phyloP scores from a whole-genome alignment of 495 filamentous ascomycete species.

The Bacidia rubella region DNA sequence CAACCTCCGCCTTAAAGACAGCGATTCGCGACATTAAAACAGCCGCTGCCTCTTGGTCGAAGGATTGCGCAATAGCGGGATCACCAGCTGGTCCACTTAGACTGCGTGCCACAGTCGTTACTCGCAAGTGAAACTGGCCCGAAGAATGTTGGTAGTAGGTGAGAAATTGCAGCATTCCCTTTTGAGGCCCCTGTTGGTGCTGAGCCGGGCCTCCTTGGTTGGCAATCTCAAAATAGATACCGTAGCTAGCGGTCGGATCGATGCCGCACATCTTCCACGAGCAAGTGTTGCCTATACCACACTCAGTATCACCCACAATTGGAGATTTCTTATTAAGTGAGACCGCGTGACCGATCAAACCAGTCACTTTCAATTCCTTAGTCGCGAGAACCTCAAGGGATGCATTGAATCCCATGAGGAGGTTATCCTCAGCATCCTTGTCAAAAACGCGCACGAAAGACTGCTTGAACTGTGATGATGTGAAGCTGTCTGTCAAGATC shows the following conservation, averaged over 20 bases:
- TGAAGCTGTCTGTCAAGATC: constrained; percentile 98
- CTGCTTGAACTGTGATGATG: constrained; percentile 98
- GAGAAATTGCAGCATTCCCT: constrained; percentile 96
- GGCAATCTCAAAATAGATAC: constrained; percentile 95
- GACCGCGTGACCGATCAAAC: constrained; percentile 91
- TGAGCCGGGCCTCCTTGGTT: constrained; percentile 81
- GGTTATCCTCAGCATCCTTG: constrained; percentile 85
- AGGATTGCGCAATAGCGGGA: constrained; percentile 93
- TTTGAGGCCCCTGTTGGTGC: constrained; percentile 73
- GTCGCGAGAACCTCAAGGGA: constrained; percentile 93
- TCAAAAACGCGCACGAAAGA: constrained; percentile 96
- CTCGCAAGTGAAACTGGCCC: constrained; percentile 87
- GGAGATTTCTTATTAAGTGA: constrained; percentile 96
- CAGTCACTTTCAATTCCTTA: constrained; percentile 97
- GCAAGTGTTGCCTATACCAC: constrained; percentile 96
- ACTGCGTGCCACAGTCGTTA: constrained; percentile 85
- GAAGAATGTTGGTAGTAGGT: constrained; percentile 98
- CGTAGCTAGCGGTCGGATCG: constrained; percentile 84
- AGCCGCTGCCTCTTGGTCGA: constrained; percentile 96
- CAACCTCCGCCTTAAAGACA: constrained; percentile 97
- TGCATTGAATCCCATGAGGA: constrained; percentile 98
- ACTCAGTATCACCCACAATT: constrained; percentile 94
- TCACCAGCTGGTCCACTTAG: constrained; percentile 92
- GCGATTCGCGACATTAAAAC: constrained; percentile 98
- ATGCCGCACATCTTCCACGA: constrained; percentile 99